phyloP scores from a whole-genome alignment of 257 asterid genomes.

The Solanum neorickii region DNA sequence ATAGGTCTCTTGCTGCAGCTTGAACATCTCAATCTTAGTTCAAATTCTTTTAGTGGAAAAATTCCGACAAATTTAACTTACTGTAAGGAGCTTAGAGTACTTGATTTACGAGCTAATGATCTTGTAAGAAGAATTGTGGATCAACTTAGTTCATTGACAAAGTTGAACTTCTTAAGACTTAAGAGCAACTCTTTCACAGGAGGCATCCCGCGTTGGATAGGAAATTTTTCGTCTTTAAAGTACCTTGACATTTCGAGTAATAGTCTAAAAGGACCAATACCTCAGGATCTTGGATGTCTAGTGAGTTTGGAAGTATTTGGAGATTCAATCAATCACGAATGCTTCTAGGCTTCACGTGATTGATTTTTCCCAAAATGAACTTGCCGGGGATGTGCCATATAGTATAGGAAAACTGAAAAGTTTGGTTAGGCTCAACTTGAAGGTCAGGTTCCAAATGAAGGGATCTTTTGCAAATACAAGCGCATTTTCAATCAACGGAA shows the following conservation, averaged over 20 bases:
- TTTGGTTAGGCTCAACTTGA: constrained; percentile 1
- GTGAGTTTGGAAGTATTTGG: not conserved
- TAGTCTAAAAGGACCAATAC: constrained; percentile 2
- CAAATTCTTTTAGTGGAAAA: constrained; percentile 2
- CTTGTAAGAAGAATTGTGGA: not conserved
- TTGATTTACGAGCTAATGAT: not conserved
- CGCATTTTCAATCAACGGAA: constrained; percentile 14
- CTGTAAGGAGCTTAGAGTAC: constrained; percentile 9
- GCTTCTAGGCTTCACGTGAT: not conserved
- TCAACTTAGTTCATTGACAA: not conserved
- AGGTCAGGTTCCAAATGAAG: constrained; percentile 25
- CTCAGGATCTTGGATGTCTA: not conserved
- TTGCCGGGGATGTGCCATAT: constrained; percentile 1
- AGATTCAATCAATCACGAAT: no score
- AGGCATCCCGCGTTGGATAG: constrained; percentile 4
- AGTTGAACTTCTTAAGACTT: not conserved
- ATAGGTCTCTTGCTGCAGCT: constrained; percentile 9
- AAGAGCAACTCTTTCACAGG: constrained; percentile 6
- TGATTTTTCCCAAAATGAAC: constrained; percentile 6
- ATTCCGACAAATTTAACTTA: constrained; percentile 2
- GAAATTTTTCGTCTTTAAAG: not conserved
- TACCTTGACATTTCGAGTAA: not conserved
- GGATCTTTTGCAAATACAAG: constrained; percentile 21
- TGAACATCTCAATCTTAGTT: constrained; percentile 1
- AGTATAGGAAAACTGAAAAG: not conserved